Evolutionary conservation across 371 early-diverging fungal species (phyloP).

Genomic region (Ordospora pajunii): DNA sequence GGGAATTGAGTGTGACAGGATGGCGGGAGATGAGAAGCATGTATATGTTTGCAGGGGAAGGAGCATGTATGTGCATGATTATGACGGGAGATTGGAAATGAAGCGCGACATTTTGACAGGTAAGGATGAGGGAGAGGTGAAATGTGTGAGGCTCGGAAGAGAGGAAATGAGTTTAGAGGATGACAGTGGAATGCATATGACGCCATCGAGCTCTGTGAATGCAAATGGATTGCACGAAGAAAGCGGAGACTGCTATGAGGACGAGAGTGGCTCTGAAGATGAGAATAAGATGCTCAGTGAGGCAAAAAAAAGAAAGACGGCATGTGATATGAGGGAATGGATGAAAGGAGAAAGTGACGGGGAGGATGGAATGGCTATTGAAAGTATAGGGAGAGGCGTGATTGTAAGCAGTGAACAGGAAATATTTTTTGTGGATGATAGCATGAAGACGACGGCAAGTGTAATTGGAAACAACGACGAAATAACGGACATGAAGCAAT

Average conservation of each 20-base stretch:
- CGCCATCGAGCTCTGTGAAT: background rate
- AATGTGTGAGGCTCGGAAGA: background rate
- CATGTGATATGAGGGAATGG: background rate
- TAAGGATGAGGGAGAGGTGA: background rate
- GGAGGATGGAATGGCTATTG: background rate
- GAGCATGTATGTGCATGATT: background rate
- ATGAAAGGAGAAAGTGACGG: background rate
- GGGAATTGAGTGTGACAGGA: background rate
- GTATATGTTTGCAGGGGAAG: background rate
- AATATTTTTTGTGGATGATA: background rate
- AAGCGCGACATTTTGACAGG: background rate
- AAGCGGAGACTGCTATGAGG: background rate
- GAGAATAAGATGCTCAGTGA: background rate
- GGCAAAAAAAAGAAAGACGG: background rate
- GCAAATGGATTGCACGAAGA: background rate
- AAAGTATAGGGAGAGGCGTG: background rate
- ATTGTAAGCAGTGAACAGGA: background rate
- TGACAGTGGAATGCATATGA: background rate
- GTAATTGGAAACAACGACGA: conserved; percentile 29
- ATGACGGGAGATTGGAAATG: background rate
- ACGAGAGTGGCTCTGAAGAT: background rate
- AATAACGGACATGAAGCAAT: background rate
- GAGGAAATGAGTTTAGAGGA: background rate
- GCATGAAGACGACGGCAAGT: background rate
- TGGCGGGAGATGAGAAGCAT: background rate